Conservation (phyloP, 495 filamentous ascomycete species). For the Aspergillus coremiiformis region DNA sequence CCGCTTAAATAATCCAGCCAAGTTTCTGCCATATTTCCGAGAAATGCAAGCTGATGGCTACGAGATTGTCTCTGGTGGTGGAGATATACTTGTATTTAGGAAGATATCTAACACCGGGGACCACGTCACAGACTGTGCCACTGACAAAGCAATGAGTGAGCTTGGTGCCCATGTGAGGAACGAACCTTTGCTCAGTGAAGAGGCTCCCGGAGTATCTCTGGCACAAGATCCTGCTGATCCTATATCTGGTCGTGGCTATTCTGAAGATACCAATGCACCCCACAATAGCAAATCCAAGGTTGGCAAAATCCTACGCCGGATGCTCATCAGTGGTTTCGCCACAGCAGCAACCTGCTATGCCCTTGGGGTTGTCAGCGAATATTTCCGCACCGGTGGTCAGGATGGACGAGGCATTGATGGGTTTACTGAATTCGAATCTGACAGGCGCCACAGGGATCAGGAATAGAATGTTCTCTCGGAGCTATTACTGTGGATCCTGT, state of each 20-base stretch:
- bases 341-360: conserved; percentile 60
- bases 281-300: conserved; percentile 19
- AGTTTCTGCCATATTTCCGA: conserved; percentile 63
- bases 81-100: conserved; percentile 66
- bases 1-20: conserved; percentile 60
- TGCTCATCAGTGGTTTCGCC: conserved; percentile 50
- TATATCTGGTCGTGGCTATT: conserved; percentile 15
- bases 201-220: conserved; percentile 11
- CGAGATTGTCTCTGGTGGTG: conserved; percentile 62
- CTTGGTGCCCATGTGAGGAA: neutral
- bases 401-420: conserved; percentile 49
- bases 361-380: conserved; percentile 60
- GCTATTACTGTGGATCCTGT: neutral
- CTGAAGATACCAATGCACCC: neutral
- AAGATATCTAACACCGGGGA: conserved; percentile 37
- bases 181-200: conserved; percentile 1
- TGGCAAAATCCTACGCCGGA: conserved; percentile 38
- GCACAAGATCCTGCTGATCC: conserved; percentile 44
- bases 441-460: conserved; percentile 24
- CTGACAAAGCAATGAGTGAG: conserved; percentile 6
- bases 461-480: neutral
- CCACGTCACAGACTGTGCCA: conserved; percentile 2
- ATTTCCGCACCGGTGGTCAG: conserved; percentile 51
- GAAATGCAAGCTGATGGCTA: conserved; percentile 60
- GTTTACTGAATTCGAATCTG: conserved; percentile 41